Evolutionary conservation across 1,139 yeast species (phyloP), one percentile per base, ranked within the genome.

Genomic region (Sugiyamaella paludigena): DNA sequence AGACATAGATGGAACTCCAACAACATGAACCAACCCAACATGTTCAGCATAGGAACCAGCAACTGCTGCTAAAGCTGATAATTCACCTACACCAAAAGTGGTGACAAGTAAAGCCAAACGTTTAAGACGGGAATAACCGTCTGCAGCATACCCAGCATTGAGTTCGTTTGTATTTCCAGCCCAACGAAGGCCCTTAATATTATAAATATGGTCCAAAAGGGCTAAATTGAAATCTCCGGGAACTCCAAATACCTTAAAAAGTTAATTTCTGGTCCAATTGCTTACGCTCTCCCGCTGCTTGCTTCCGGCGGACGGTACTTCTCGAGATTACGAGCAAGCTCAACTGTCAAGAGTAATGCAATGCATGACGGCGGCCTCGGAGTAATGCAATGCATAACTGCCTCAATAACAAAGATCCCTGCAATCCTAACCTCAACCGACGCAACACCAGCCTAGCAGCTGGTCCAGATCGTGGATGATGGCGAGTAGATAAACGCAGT

Each of bases 11-110:
- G 84, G 81, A 6, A 79, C 75, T 33, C 88, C 89, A 10, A 83
- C 88, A 55, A 83, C 76, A 61, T 83, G 87, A 51, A 83, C 72
- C 6, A 82, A 69, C 10, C 84, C 84, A 19, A 79, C 78, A 58
- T 74, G 78, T 63, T 83, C 88, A 16, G 87, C 81, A 65, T 77
- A 83, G 0, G 86, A 76, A 45, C 87, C 85, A 13, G 87, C 79
- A 45, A 83, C 68, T 26, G 86, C 87, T 58, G 82, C 83, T 47
- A 82, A 63, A 2, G 87, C 86, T 34, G 83, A 77, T 55, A 83
- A 71, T 62, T 84, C 91, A 51, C 91, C 91, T 19, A 84, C 91
- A 47, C 88, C 88, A 64, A 72, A 80, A 1, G 89, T 83, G 40
- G 88, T 81, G 53, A 83, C 71, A 44, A 83, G 63, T 47, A 80